These are phyloP conservation scores for Begonia masoniana DNA, from an alignment of 306 rosid genomes.

Conservation along the genomic window DNA sequence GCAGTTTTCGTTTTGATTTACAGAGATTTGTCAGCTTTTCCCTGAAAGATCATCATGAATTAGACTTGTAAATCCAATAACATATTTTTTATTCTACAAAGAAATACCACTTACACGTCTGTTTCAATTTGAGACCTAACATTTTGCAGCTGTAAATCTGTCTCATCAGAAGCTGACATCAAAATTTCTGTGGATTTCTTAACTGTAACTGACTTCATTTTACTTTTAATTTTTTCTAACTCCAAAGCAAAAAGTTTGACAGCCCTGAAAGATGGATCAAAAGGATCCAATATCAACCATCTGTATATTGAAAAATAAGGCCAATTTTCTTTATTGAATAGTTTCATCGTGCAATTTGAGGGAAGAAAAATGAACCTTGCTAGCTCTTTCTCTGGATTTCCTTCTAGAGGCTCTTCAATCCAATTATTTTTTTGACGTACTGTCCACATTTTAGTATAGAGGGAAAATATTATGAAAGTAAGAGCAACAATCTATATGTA, in stretches of 20 bases:
- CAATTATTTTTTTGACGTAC: constrained; percentile 46
- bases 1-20: constrained; percentile 61
- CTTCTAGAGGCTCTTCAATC: constrained; percentile 36
- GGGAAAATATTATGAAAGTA: not conserved
- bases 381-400: constrained; percentile 52
- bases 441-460: constrained; percentile 16
- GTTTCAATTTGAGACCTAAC: constrained; percentile 61
- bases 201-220: constrained; percentile 43
- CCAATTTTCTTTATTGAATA: not conserved
- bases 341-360: too few relatives aligned
- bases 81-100: too few relatives aligned
- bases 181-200: constrained; percentile 65
- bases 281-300: constrained; percentile 11
- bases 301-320: constrained; percentile 2
- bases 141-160: constrained; percentile 63
- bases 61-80: too few relatives aligned
- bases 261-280: constrained; percentile 39
- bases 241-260: constrained; percentile 57
- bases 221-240: constrained; percentile 56
- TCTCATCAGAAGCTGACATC: constrained; percentile 51
- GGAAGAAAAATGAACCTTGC: constrained; percentile 29
- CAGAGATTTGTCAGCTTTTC: constrained; percentile 43
- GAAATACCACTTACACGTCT: constrained; percentile 42
- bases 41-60: constrained; percentile 33
- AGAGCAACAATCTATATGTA: not conserved